phyloP scores from a whole-genome alignment of 768 basidiomycete species.

The Imleria badia region DNA sequence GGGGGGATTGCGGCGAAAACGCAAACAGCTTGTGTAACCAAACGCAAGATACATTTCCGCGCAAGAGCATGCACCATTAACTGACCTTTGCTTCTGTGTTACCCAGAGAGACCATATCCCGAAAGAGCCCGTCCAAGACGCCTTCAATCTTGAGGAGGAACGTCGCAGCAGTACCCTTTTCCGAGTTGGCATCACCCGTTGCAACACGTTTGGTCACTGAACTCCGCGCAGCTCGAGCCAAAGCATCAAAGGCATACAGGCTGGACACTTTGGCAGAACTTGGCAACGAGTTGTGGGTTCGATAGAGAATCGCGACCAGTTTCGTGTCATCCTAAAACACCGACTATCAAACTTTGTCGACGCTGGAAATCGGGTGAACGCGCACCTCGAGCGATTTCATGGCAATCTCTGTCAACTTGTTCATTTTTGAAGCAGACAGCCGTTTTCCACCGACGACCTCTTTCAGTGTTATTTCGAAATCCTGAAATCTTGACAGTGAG shows the following conservation, averaged over 20 bases:
- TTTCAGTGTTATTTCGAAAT: slow-evolving; percentile 78
- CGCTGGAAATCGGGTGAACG: background rate
- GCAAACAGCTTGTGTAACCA: slow-evolving; percentile 6
- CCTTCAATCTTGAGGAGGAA: slow-evolving; percentile 91
- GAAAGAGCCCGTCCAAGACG: slow-evolving; percentile 84
- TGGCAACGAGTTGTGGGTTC: slow-evolving; percentile 79
- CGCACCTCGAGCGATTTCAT: slow-evolving; percentile 77
- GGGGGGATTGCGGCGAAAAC: slow-evolving; percentile 3
- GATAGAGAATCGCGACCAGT: slow-evolving; percentile 85
- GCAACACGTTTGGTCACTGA: slow-evolving; percentile 64
- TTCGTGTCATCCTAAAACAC: slow-evolving; percentile 74
- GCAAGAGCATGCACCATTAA: slow-evolving; percentile 25
- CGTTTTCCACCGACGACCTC: slow-evolving; percentile 82
- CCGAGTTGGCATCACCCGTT: slow-evolving; percentile 52
- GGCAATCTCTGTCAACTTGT: slow-evolving; percentile 69
- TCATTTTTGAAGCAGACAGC: slow-evolving; percentile 86
- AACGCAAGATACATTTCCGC: background rate
- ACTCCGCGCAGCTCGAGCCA: slow-evolving; percentile 78
- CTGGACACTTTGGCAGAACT: slow-evolving; percentile 74
- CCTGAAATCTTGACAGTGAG: slow-evolving; percentile 42
- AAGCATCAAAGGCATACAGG: slow-evolving; percentile 91
- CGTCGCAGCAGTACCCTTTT: slow-evolving; percentile 70
- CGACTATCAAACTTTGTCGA: background rate
- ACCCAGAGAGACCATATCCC: slow-evolving; percentile 72
- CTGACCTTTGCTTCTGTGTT: slow-evolving; percentile 85